These are phyloP conservation scores for Escovopsis sp. DNA, from an alignment of 2,329 filamentous ascomycete genomes.

Conservation along the genomic window DNA sequence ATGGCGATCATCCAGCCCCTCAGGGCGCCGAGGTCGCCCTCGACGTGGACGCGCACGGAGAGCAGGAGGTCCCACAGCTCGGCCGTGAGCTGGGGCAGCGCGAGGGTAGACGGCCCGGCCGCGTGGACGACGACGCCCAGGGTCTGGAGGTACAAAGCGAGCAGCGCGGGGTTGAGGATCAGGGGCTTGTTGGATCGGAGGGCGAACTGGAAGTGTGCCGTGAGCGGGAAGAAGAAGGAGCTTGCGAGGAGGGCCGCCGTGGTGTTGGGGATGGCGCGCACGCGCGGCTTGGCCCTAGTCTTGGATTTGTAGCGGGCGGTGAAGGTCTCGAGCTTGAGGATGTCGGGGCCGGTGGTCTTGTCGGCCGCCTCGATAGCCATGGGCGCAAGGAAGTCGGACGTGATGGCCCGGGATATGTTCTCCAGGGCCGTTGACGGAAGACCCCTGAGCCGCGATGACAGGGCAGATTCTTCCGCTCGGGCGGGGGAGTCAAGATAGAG, in stretches of 20 bases:
- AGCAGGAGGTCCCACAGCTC: slow-evolving; percentile 80
- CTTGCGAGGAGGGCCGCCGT: slow-evolving; percentile 61
- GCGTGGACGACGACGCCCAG: slow-evolving; percentile 71
- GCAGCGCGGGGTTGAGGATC: slow-evolving; percentile 58
- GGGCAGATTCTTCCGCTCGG: slow-evolving; percentile 7
- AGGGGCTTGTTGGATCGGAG: slow-evolving; percentile 38
- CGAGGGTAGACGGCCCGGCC: slow-evolving; percentile 62
- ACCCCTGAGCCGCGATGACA: slow-evolving; percentile 29
- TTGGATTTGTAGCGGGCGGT: slow-evolving; percentile 39
- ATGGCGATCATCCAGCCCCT: slow-evolving; percentile 67
- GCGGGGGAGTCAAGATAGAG: slow-evolving; percentile 40
- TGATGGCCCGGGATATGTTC: slow-evolving; percentile 50
- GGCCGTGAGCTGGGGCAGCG: slow-evolving; percentile 63
- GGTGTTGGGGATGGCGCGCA: slow-evolving; percentile 55
- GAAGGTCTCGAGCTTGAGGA: slow-evolving; percentile 81
- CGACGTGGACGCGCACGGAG: slow-evolving; percentile 42
- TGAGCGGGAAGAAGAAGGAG: slow-evolving; percentile 76
- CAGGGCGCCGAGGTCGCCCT: slow-evolving; percentile 50
- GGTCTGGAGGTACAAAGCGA: slow-evolving; percentile 74
- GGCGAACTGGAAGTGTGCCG: slow-evolving; percentile 61
- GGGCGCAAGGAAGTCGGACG: slow-evolving; percentile 62
- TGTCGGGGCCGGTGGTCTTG: slow-evolving; percentile 60
- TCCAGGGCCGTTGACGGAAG: slow-evolving; percentile 48
- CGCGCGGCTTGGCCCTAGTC: slow-evolving; percentile 21
- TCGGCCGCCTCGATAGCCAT: slow-evolving; percentile 73